A percentile compares a stretch with the other conserved stretches of the same genome.
Conservation (phyloP, 2,329 filamentous ascomycete genomes). For the Diplodia scrobiculata region DNA sequence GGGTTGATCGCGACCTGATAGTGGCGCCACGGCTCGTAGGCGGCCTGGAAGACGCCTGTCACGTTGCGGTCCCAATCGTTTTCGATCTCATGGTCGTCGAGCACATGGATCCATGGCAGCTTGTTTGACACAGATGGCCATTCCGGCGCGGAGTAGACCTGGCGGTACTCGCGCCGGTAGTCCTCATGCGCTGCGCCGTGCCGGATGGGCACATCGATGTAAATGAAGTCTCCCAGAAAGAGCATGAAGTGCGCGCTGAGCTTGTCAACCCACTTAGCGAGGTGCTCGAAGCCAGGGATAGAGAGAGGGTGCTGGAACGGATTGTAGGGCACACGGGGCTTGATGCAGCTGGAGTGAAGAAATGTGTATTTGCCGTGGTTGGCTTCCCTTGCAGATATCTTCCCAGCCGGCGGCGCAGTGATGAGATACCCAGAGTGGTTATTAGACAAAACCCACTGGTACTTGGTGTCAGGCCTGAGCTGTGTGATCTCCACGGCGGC, state of each 20-base stretch:
- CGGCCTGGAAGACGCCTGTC: constrained; percentile 75
- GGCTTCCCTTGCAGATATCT: constrained; percentile 55
- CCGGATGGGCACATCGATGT: constrained; percentile 81
- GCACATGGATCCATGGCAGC: constrained; percentile 95
- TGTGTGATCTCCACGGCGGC: constrained; percentile 67
- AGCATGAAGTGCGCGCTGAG: constrained; percentile 73
- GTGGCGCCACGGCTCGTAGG: constrained; percentile 79
- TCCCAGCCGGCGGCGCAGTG: constrained; percentile 71
- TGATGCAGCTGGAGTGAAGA: constrained; percentile 88
- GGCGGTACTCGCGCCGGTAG: constrained; percentile 88
- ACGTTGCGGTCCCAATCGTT: constrained; percentile 90
- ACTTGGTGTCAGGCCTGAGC: constrained; percentile 70
- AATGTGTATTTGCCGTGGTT: constrained; percentile 79
- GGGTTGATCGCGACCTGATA: constrained; percentile 88
- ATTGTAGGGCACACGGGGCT: constrained; percentile 86
- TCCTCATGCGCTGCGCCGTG: constrained; percentile 72
- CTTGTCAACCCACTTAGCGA: constrained; percentile 71
- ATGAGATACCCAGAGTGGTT: constrained; percentile 82
- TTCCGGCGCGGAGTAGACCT: constrained; percentile 93
- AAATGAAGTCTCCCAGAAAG: constrained; percentile 83
- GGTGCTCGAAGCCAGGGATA: constrained; percentile 75
- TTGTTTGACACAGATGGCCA: constrained; percentile 75
- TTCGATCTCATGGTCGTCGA: constrained; percentile 94
- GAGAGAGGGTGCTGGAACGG: constrained; percentile 79
- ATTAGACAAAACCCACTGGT: constrained; percentile 84